Evolutionary conservation across 2,329 filamentous ascomycete species (phyloP).

Genomic region (Aspergillus melleus): DNA sequence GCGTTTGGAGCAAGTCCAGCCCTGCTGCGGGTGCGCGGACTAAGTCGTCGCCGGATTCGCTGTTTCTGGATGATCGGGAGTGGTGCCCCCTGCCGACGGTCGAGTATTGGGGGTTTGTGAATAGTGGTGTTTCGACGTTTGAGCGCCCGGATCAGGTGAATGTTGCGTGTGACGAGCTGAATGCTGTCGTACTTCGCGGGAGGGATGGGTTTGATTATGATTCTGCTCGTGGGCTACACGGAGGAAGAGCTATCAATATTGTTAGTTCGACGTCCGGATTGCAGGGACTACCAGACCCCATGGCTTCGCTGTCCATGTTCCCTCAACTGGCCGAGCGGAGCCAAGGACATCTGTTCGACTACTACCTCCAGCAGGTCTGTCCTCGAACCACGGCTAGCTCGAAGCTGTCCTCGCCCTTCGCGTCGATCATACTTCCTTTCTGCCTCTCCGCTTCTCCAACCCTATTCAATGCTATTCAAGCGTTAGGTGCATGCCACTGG

Average conservation of each 20-base stretch:
- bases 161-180: constrained; percentile 25
- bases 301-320: constrained; percentile 27
- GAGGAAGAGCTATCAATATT: neutral
- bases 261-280: neutral
- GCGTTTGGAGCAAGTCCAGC: constrained; percentile 41
- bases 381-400: constrained; percentile 42
- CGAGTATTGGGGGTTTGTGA: constrained; percentile 34
- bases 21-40: constrained; percentile 17
- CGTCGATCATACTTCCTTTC: constrained; percentile 41
- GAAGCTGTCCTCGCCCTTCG: constrained; percentile 38
- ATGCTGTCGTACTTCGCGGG: constrained; percentile 13
- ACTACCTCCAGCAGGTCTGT: constrained; percentile 43
- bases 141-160: constrained; percentile 27
- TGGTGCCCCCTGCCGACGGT: constrained; percentile 31
- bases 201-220: neutral
- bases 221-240: neutral
- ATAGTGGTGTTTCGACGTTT: constrained; percentile 31
- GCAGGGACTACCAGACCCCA: constrained; percentile 8
- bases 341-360: constrained; percentile 38
- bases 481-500: constrained; percentile 41
- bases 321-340: constrained; percentile 30
- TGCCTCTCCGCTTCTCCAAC: constrained; percentile 39
- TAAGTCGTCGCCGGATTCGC: constrained; percentile 17
- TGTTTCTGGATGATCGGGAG: constrained; percentile 21
- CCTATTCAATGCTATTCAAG: constrained; percentile 40